phyloP scores from a whole-genome alignment of 306 rosid genomes.

The Mucuna pruriens region DNA sequence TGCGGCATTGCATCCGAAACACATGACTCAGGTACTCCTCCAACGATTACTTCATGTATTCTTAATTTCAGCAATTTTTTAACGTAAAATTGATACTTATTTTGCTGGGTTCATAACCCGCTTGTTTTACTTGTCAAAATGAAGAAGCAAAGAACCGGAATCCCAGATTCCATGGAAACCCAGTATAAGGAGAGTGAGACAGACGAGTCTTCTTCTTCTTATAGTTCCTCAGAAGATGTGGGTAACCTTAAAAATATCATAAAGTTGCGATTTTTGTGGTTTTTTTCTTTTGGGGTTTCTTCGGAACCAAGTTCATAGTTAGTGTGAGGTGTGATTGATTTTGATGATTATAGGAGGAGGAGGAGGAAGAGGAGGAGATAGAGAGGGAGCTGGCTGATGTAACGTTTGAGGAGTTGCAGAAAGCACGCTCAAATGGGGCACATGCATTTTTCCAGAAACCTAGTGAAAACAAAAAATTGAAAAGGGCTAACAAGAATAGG shows the following conservation, averaged over 20 bases:
- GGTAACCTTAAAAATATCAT: slow-evolving; percentile 7
- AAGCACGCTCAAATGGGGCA: slow-evolving; percentile 78
- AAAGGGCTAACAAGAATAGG: slow-evolving; percentile 87
- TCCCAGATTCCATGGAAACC: slow-evolving; percentile 33
- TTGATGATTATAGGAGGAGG: slow-evolving; percentile 57
- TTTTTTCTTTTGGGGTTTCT: neutral
- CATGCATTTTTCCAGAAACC: slow-evolving; percentile 52
- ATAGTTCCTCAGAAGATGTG: slow-evolving; percentile 51
- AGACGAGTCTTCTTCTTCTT: slow-evolving; percentile 38
- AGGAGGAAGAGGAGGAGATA: slow-evolving; percentile 77
- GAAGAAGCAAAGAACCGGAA: slow-evolving; percentile 30
- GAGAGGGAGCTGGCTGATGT: slow-evolving; percentile 78
- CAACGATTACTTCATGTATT: neutral
- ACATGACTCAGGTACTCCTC: neutral
- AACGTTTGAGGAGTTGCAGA: slow-evolving; percentile 85
- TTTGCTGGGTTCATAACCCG: neutral
- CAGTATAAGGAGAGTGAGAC: slow-evolving; percentile 41
- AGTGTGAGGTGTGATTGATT: neutral
- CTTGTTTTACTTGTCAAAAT: slow-evolving; percentile 10
- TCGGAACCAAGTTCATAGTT: neutral
- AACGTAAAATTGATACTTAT: neutral
- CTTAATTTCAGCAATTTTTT: neutral
- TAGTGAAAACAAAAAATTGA: slow-evolving; percentile 53
- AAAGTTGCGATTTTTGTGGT: neutral
- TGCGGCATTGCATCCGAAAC: neutral